Evolutionary conservation across 2,329 filamentous ascomycete genomes (phyloP), one percentile per base, ranked within the genome.

Genomic region (Xylariales sp.): DNA sequence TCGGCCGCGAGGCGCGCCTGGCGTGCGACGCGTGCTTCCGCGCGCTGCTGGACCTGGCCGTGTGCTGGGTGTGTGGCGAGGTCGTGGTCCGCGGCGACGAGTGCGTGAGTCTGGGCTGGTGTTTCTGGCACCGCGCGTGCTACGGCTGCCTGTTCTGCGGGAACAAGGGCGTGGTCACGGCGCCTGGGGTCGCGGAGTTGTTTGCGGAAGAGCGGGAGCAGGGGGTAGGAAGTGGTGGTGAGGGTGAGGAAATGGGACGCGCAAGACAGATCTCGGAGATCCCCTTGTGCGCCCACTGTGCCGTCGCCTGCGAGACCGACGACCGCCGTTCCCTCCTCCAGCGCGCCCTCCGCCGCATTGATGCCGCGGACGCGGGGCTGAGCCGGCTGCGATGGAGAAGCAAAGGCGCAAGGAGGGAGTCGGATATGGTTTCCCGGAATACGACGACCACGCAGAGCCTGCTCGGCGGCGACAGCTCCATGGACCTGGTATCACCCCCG

Each of bases 1-100:
- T 88, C 2, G 85, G 85, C 9, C 79, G 78, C 16, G 80, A 81
- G 0, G 80, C 81, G 2, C 83, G 85, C 2, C 83, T 88, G 3
- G 80, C 83, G 30, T 89, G 86, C 74, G 71, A 74, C 32, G 48
- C 76, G 0, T 89, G 86, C 76, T 82, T 84, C 75, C 71, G 77
- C 7, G 80, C 80, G 0, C 75, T 89, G 1, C 74, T 88, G 57
- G 81, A 87, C 73, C 80, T 88, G 55, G 84, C 85, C 67, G 84
- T 88, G 59, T 88, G 84, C 75, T 88, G 80, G 87, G 85, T 84
- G 32, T 89, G 87, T 69, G 85, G 86, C 23, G 85, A 87, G 75
- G 76, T 86, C 50, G 81, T 89, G 12, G 81, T 82, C 43, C 83
- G 86, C 32, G 84, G 81, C 0, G 83, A 86, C 30, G 86, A 88